A percentile compares a stretch with the other conserved stretches of the same genome.
Conservation (phyloP, 345 rosid genomes). For the Brassica carinata region DNA sequence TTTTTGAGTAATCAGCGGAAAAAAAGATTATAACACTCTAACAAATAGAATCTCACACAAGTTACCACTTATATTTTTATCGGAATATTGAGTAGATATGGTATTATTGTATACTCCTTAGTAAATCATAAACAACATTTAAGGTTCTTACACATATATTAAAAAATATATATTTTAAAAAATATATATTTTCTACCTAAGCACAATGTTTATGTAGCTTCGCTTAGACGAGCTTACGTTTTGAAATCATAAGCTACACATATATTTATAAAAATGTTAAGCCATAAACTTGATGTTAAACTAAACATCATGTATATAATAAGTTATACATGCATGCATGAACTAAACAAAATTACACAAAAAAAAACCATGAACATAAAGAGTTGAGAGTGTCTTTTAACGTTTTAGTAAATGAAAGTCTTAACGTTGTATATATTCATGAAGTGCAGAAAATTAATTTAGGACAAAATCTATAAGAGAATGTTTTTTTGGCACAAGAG, state of each 20-base stretch:
- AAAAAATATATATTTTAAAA: too few species aligned
- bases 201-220: background rate
- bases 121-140: too few species aligned
- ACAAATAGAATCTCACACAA: background rate
- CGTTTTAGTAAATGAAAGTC: background rate
- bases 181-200: too few species aligned
- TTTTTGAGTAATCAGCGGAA: conserved; percentile 1
- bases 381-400: background rate
- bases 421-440: background rate
- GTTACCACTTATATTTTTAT: background rate
- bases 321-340: background rate
- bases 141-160: too few species aligned
- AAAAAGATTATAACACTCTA: background rate
- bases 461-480: background rate
- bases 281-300: background rate
- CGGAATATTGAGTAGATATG: background rate
- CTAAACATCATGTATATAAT: background rate
- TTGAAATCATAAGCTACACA: background rate
- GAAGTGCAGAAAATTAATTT: background rate
- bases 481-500: too few species aligned
- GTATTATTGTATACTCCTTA: background rate
- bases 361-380: background rate
- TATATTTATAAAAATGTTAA: background rate
- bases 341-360: background rate
- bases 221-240: background rate